Base-by-base conservation (phyloP, 1,139 yeast genomes). In the Debaryomyces singareniensis region DNA sequence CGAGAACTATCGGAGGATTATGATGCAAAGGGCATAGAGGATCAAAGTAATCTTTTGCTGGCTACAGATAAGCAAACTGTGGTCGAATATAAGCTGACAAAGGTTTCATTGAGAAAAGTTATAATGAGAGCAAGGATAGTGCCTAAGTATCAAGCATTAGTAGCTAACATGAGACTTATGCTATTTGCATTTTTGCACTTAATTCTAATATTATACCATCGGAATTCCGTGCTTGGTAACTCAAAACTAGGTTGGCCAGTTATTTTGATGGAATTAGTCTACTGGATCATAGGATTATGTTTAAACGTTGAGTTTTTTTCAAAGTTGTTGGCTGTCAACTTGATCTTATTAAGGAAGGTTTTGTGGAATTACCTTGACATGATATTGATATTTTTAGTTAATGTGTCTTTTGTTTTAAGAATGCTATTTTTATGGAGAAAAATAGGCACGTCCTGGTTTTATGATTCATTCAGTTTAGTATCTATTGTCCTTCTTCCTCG, bases 401-500 rank as follows among this genome's bases (percentile, higher is more conserved):
- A 62, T 35, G 26, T 53, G 5, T 53, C 61, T 5, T 49, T 62
- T 20, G 27, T 55, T 3, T 38, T 61, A 25, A 44, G 50, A 27
- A 5, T 53, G 1, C 31, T 45, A 6, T 32, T 42, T 7, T 25
- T 35, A 10, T 29, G 42, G 5, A 40, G 35, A 11, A 28, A 33
- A 10, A 23, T 38, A 11, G 36, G 35, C 4, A 36, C 35, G n/a
- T 34, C 27, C 5, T 33, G 43, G 3, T 59, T 53, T 39, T 46
- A 47, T 34, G 65, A 61, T 40, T 43, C 55, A 7, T 64, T 66
- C 43, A 64, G 71, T 43, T 45, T 64, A 25, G 63, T 73, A 4
- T 74, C 80, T 1, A 73, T 75, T 22, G 54, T 75, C 18, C 50
- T 75, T 24, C 57, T 75, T 24, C 82, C 82, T 0, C 49, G 82